These are phyloP conservation scores for Microcos paniculata DNA, from an alignment of 345 rosid species.

Conservation along the genomic window DNA sequence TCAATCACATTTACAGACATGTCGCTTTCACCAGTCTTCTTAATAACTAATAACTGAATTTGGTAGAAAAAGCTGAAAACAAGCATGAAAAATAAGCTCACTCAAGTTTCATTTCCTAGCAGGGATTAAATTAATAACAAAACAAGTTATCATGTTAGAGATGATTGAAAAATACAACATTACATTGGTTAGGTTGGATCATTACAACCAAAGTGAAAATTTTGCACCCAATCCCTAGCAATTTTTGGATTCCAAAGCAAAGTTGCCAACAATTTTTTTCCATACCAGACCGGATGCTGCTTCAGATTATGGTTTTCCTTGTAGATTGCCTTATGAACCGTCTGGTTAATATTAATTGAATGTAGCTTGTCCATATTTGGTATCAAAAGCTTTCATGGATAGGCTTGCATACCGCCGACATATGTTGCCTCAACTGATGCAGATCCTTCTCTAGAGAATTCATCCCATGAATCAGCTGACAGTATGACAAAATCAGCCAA, in stretches of 20 bases:
- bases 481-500: constrained; percentile 78
- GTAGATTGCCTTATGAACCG: not conserved
- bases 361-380: too few species aligned
- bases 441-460: constrained; percentile 47
- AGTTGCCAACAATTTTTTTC: not conserved
- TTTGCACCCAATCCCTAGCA: not conserved
- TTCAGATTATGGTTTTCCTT: not conserved
- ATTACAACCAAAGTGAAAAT: not conserved
- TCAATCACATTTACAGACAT: too few species aligned
- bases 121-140: too few species aligned
- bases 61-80: too few species aligned
- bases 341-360: not conserved
- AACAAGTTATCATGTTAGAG: too few species aligned
- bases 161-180: not conserved
- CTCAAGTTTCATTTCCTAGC: too few species aligned
- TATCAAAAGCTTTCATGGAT: constrained; percentile 33
- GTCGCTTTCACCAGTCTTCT: too few species aligned
- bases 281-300: not conserved
- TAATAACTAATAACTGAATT: too few species aligned
- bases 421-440: constrained; percentile 65
- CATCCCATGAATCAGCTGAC: constrained; percentile 60
- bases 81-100: too few species aligned
- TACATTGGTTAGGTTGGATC: not conserved
- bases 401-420: constrained; percentile 56
- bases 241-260: not conserved